Evolutionary conservation across 1,284 basidiomycete genomes (phyloP), one percentile per base, ranked within the genome.

Genomic region (Leccinum angustisporum): DNA sequence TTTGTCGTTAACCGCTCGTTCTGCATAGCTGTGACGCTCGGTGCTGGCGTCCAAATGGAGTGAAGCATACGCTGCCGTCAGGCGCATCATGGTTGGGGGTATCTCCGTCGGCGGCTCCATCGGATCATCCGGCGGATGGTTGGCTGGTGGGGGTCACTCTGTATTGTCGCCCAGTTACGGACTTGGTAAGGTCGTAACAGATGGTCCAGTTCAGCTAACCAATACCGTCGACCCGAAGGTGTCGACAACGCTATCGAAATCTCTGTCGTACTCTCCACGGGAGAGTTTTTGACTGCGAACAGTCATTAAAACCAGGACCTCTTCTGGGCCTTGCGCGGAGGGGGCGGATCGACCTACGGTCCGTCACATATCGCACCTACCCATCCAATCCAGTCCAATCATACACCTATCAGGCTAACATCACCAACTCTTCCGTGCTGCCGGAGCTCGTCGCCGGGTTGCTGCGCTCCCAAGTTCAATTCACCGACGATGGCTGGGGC

Each of bases 301-400:
- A 43, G 54, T 0, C 31, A 68, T 40, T 66, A 64, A 34, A 58
- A 66, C 34, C 50, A 59, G 11, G 69, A 67, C 18, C 62, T 50
- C 8, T 86, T 83, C 72, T 83, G 81, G 77, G 82, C 81, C 0
- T 68, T 84, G 57, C 76, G 80, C 21, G 82, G 81, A 10, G 83
- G 82, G 5, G 81, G 81, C 6, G 80, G 80, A 25, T 76, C 77
- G 76, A 70, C 68, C 1, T 68, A 63, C 5, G 66, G 69, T 68
- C 58, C 1, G 60, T 68, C 48, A 68, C 68, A 4, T 66, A 70
- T 21, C 60, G 59, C 46, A 67, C 79, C 1, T 76, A 78, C 51
- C 75, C 76, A 0, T 55, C 68, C 1, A 58, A 71, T 14, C 76
- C 80, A 4, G 51, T 76, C 38, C 70, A 34, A 40, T 51, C 66